Evolutionary conservation across 805 yeast species (phyloP), one percentile per base, ranked within the genome.

Genomic region (Starmerella etchellsii): DNA sequence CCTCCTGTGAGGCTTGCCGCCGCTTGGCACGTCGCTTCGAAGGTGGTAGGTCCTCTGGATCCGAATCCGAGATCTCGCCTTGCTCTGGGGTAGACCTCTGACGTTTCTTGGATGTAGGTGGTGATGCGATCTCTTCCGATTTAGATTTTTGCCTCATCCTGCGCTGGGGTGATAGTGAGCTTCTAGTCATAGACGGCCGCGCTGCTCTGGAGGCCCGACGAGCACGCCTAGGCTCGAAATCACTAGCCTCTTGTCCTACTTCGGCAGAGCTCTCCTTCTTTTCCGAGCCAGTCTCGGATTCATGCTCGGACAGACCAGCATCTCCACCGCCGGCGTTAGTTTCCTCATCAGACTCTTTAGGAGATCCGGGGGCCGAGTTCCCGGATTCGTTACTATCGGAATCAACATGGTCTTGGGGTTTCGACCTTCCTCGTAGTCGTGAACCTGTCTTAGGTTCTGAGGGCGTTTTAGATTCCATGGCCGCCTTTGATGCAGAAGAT

Each of bases 101-200:
- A 23, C n/a, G n/a, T n/a, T n/a, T n/a, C n/a, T n/a, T n/a, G n/a
- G n/a, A n/a, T n/a, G n/a, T n/a, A n/a, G n/a, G n/a, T n/a, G n/a
- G n/a, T n/a, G n/a, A n/a, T 30, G 24, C 18, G 19, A 13, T 32
- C 23, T 14, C 20, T 18, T 15, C 16, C 22, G 11, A 30, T n/a
- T 15, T n/a, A 13, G 25, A 9, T 31, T 29, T 4, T 20, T 20
- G 9, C 14, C 35, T 28, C 8, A 27, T 4, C 22, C 34, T 18
- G 8, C 40, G 34, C 26, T 30, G 40, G 3, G 44, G 44, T 3
- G 44, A 36, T 6, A 41, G 29, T 6, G 28, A 25, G 26, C 30
- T 36, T 11, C 44, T 21, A 7, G 44, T 41, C 44, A 41, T 41
- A 2, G 44, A 20, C 13, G 44, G 44, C 4, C 44, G 32, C 28